Base-by-base conservation (phyloP, 192 early-diverging fungal genomes). In the Backusella mclennaniae region DNA sequence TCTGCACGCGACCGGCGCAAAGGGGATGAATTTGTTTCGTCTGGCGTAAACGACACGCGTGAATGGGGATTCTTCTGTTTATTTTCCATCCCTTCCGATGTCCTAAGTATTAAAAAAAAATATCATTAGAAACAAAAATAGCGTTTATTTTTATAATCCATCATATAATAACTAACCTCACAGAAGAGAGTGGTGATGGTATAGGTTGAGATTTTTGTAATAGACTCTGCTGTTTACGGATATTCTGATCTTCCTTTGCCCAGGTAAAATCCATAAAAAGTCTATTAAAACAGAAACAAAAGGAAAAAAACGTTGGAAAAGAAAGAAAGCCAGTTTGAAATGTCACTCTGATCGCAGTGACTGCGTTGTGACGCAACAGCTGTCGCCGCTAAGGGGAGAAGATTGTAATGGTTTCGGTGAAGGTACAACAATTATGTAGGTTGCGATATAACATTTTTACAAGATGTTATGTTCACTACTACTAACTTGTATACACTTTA, bases 1-100 rank as follows among this genome's bases (percentile, higher is more conserved):
- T 79, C 77, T 4, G 77, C 77, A 46, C 77, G 77, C 56, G 77
- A 72, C 29, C 77, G 66, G 44, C 77, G 70, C 26, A 49, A 71
- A 49, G 70, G 70, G 17, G 68, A 69, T 3, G 38, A 21, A 12
- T 35, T 69, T 39, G 68, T 39, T 23, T 35, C 68, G 36, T 69
- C 38, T 26, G 68, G 36, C 21, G 42, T 71, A 71, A 71, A 71
- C 17, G 39, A 71, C 26, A 71, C 70, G 39, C 70, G 70, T 39
- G 68, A 39, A 38, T 9, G 35, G 39, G 42, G 23, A 17, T 71
- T 71, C 70, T n/a, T 44, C 23, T 71, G 21, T 49, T 71, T 26
- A 41, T 71, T 39, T 17, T 46, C 42, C 39, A 26, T 46, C 26
- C 17, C 39, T 19, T 46, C 29, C 33, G 35, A 31, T 71, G 6